A percentile compares a stretch with the other conserved stretches of the same genome.
These are phyloP conservation scores for Blumeria hordei DNA, from an alignment of 2,329 filamentous ascomycete species.

Conservation along the genomic window DNA sequence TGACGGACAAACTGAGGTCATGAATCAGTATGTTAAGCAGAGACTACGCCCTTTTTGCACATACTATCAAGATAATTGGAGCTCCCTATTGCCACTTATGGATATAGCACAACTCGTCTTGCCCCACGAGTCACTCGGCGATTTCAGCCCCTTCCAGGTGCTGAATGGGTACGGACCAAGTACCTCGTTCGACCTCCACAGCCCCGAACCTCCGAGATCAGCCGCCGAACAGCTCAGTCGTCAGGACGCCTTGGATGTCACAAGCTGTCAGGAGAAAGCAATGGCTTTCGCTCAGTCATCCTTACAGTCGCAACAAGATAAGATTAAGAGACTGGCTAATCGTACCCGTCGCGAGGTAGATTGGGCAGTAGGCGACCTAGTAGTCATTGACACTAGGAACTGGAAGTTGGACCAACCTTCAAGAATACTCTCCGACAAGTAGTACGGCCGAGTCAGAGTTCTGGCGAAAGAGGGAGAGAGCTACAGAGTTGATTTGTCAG, in stretches of 20 bases:
- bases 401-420: not conserved
- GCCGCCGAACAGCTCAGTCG: not conserved
- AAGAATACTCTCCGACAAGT: not conserved
- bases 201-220: not conserved
- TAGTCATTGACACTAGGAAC: not conserved
- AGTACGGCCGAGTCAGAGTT: not conserved
- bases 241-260: no score
- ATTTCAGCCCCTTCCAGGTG: no score
- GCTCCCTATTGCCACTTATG: no score
- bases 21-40: no score
- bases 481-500: not conserved
- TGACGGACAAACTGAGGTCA: no score
- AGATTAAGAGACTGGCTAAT: not conserved
- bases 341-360: not conserved
- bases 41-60: no score
- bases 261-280: not conserved
- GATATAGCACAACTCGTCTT: no score
- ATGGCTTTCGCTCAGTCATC: not conserved
- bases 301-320: not conserved
- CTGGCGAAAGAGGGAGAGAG: not conserved
- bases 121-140: no score
- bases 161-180: no score
- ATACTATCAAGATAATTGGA: no score
- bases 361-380: not conserved
- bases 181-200: not conserved